phyloP scores from a whole-genome alignment of 1,284 basidiomycete species.

The Mycena citricolor region DNA sequence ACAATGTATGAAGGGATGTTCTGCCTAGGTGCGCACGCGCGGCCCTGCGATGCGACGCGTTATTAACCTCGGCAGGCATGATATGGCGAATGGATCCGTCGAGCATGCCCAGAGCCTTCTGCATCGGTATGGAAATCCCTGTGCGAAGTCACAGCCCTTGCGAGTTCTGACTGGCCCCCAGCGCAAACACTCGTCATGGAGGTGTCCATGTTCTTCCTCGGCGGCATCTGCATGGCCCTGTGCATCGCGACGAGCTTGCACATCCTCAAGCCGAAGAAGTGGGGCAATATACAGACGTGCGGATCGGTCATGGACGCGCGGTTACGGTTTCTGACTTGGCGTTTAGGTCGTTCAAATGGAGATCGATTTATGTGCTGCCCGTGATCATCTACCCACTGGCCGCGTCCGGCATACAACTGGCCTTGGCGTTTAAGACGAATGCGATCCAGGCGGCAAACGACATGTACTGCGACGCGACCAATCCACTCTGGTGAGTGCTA shows the following conservation, averaged over 20 bases:
- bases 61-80: conserved; percentile 46
- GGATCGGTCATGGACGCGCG: conserved; percentile 25
- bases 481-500: conserved; percentile 50
- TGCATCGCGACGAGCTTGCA: conserved; percentile 46
- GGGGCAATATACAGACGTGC: conserved; percentile 30
- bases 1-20: conserved; percentile 49
- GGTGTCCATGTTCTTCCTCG: conserved; percentile 46
- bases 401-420: conserved; percentile 41
- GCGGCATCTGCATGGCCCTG: conserved; percentile 48
- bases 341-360: conserved; percentile 43
- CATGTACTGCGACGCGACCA: conserved; percentile 54
- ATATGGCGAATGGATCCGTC: conserved; percentile 64
- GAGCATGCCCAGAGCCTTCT: conserved; percentile 57
- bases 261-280: conserved; percentile 47
- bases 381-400: conserved; percentile 46
- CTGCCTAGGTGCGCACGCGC: conserved; percentile 29
- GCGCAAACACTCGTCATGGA: conserved; percentile 51
- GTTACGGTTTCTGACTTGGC: neutral
- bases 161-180: too few relatives aligned
- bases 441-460: conserved; percentile 48
- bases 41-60: conserved; percentile 1
- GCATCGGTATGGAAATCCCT: conserved; percentile 43
- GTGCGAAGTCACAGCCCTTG: neutral
- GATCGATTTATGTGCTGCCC: conserved; percentile 40
- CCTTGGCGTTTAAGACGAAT: conserved; percentile 42